Evolutionary conservation across 805 yeast genomes (phyloP), one percentile per base, ranked within the genome.

Genomic region (Jamesozyma piceae): DNA sequence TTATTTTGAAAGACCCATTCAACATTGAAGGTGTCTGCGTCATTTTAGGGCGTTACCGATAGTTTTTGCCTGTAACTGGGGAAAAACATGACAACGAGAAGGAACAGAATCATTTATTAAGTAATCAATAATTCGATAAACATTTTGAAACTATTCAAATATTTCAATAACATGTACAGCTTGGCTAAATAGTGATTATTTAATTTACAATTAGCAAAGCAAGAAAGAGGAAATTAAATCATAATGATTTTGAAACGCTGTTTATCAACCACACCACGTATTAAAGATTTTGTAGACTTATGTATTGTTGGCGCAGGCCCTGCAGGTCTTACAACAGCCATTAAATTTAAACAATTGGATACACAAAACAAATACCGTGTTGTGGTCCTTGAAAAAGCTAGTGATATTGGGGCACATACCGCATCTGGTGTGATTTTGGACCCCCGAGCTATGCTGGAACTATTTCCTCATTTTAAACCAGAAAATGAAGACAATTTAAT

Each of bases 241-340:
- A 26, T 26, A 26, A 28, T 28, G 6, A 28, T 28, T 28, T 10
- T 4, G n/a, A 28, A 28, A 10, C 5, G 31, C 4, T 28, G 4
- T 10, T 28, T 28, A 28, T 5, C 27, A 8, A n/a, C 38, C 17
- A 37, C 35, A n/a, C 47, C 46, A 48, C 70, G 97, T 43, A 95
- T 84, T 5, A 75, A 72, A 13, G 98, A 92, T 57, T 75, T 77
- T 27, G 96, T 86, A 13, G 98, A 92, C 62, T 95, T 92, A 19
- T 84, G 95, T 55, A 87, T 92, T 40, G 95, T 92, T 2, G 98
- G 98, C 35, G 97, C 95, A 29, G 98, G 98, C 0, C 97, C 97
- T 5, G 94, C 97, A 1, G 98, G 98, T 3, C 68, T 92, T 39
- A 89, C 96, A 1, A 82, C 98, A 2, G 97, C 97, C 11, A 92